Base-by-base conservation (phyloP, 352 stramenopile genomes). In the Phytopythium cucurbitacearum region DNA sequence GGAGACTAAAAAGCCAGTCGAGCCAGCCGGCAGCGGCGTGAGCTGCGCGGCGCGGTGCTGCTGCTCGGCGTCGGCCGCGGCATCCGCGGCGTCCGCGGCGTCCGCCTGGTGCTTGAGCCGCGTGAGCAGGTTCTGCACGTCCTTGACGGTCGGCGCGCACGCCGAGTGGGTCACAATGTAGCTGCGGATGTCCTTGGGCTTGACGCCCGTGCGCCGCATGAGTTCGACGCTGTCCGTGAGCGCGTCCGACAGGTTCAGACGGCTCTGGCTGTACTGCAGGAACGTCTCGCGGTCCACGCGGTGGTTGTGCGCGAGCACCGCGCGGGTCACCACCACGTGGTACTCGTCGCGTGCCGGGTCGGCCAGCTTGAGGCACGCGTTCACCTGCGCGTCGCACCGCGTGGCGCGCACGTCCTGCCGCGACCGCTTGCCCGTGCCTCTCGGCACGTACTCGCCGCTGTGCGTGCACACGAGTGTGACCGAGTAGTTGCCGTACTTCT, bases 391-490 rank as follows among this genome's bases (percentile, higher is more conserved):
- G 40, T 66, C 56, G 55, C 65, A 73, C 33, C 54, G 57, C 7
- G 45, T 65, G 15, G 61, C 65, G 33, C 65, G 65, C 28, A 73
- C 65, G 21, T 64, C 61, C 49, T 73, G 65, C 1, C 65, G 57
- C 4, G 61, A 55, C 40, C 65, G 65, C 12, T 63, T 55, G 1
- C 65, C 65, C 0, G 61, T 73, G 41, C 65, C 65, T 3, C 65
- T 57, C 5, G 65, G 67, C 34, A 67, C 58, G 40, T 60, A 73
- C n/a, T 54, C 55, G 3, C 65, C 65, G 42, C 61, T 73, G 56
- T 73, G 65, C 37, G 65, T 73, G 45, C 65, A 73, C 44, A 73
- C 65, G 12, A 73, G 61, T 33, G 65, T 73, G 15, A 73, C 40
- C 21, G 65, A 70, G 48, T 73, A 73, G 45, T 73, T 70, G 39